Percentiles rank a stretch among this genome's conserved stretches.
Conservation (phyloP, 495 filamentous ascomycete genomes). For the Neurospora sp. region DNA sequence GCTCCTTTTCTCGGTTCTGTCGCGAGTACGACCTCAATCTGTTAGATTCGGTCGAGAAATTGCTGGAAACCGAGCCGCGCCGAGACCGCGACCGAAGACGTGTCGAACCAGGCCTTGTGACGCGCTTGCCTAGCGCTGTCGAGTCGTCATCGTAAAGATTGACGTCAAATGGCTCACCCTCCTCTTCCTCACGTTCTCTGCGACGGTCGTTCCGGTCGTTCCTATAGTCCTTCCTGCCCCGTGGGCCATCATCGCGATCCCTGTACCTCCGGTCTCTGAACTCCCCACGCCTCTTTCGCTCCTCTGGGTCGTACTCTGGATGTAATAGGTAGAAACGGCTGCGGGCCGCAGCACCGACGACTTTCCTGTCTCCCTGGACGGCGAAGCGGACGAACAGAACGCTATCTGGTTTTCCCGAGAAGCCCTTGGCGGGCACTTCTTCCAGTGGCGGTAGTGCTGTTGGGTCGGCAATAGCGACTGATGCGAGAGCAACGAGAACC, state of each 20-base stretch:
- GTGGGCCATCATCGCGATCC: slow-evolving; percentile 45
- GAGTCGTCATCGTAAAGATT: slow-evolving; percentile 71
- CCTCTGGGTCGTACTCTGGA: slow-evolving; percentile 76
- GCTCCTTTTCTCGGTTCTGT: slow-evolving; percentile 36
- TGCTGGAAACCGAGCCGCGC: slow-evolving; percentile 26
- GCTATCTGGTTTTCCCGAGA: slow-evolving; percentile 56
- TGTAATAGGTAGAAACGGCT: slow-evolving; percentile 90
- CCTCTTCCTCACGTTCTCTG: slow-evolving; percentile 37
- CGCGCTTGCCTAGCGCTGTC: slow-evolving; percentile 24
- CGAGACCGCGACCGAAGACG: slow-evolving; percentile 12
- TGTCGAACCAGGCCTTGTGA: not conserved
- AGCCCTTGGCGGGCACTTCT: slow-evolving; percentile 50
- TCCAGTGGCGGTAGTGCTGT: slow-evolving; percentile 40
- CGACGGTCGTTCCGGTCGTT: slow-evolving; percentile 48
- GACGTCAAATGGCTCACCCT: slow-evolving; percentile 52
- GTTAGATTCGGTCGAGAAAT: slow-evolving; percentile 17
- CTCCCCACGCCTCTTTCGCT: slow-evolving; percentile 46
- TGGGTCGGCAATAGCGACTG: slow-evolving; percentile 30
- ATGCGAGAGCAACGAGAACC: slow-evolving; percentile 58
- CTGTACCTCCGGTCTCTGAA: slow-evolving; percentile 33
- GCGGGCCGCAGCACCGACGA: slow-evolving; percentile 59
- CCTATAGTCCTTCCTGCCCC: slow-evolving; percentile 25
- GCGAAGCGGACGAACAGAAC: slow-evolving; percentile 64
- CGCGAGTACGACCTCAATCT: slow-evolving; percentile 17
- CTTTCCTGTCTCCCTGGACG: slow-evolving; percentile 67